Base-by-base conservation (phyloP, 345 rosid species). In the Erysimum cheiranthoides region DNA sequence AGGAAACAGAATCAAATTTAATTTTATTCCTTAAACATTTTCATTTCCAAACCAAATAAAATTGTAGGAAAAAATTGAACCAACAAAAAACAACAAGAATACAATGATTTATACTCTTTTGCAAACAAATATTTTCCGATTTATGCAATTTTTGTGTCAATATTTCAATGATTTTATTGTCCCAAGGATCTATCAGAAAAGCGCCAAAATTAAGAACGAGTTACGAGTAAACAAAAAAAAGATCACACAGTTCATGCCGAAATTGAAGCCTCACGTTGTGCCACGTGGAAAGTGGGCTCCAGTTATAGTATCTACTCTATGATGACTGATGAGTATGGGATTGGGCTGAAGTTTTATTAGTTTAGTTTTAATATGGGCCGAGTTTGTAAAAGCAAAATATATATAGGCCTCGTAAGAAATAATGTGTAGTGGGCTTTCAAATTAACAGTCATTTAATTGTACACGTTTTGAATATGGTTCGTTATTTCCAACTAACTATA, bases 221-320 rank as follows among this genome's bases (percentile, higher is more conserved):
- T 47, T 14, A 46, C 51, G 51, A 47, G 52, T 47, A 47, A 16
- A 46, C 13, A 25, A 73, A 42, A 28, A 46, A 73, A 56, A 28
- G 18, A 75, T 75, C 62, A 49, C 61, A 66, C 49, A 65, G 57
- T 60, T 58, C 67, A 5, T 53, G 47, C 54, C 40, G 42, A 21
- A 21, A 35, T 28, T 45, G 36, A 67, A 21, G 58, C 57, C 56
- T 51, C 70, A 51, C 12, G 3, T 75, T 61, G 0, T 36, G 74
- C 74, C 79, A 75, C 74, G 63, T 75, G 74, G 69, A 51, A 1
- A n/a, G 57, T 75, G 79, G 68, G 68, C 53, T 68, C 62, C 61
- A 27, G 9, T 11, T 64, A 1, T 8, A 6, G 3, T n/a, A n/a
- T 21, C 25, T 0, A 21, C 25, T 21, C 25, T 21, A 21, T 21